Evolutionary conservation across 192 early-diverging fungal species (phyloP).

Genomic region (Gaertneriomyces semiglobifer): DNA sequence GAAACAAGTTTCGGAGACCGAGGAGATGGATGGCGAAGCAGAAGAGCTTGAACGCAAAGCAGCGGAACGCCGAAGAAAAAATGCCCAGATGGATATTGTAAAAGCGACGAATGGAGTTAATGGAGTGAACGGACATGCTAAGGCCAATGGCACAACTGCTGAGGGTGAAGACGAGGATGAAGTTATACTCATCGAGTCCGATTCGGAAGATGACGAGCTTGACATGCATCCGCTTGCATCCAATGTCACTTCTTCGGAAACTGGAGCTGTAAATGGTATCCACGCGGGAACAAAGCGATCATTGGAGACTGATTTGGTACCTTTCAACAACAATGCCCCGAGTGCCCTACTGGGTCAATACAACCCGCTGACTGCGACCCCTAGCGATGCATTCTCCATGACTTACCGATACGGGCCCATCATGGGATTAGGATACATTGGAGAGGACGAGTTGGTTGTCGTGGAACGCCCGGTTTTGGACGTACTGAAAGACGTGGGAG

Average conservation of each 20-base stretch:
- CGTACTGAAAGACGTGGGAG: constrained; percentile 73
- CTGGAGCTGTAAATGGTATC: constrained; percentile 6
- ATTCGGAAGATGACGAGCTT: constrained; percentile 1
- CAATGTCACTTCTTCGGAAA: neutral
- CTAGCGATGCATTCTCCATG: constrained; percentile 50
- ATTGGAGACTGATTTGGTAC: neutral
- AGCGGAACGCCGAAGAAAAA: constrained; percentile 10
- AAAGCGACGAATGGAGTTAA: constrained; percentile 42
- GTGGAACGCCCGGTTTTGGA: constrained; percentile 85
- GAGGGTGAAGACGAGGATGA: constrained; percentile 30
- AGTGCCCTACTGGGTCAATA: neutral
- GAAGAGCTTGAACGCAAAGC: constrained; percentile 13
- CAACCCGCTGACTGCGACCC: neutral
- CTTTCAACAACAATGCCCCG: constrained; percentile 2
- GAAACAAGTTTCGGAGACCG: neutral
- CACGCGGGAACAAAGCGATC: constrained; percentile 22
- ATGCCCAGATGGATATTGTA: constrained; percentile 3
- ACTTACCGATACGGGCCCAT: constrained; percentile 79
- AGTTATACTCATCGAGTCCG: constrained; percentile 16
- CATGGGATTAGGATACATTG: constrained; percentile 75
- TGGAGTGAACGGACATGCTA: constrained; percentile 14
- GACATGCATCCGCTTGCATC: too few species aligned
- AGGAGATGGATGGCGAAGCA: constrained; percentile 12
- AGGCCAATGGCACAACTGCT: constrained; percentile 33
- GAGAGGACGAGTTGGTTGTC: constrained; percentile 70